A percentile compares a stretch with the other conserved stretches of the same genome.
These are phyloP conservation scores for Paralagenidium karlingii DNA, from an alignment of 352 stramenopile species.

Conservation along the genomic window DNA sequence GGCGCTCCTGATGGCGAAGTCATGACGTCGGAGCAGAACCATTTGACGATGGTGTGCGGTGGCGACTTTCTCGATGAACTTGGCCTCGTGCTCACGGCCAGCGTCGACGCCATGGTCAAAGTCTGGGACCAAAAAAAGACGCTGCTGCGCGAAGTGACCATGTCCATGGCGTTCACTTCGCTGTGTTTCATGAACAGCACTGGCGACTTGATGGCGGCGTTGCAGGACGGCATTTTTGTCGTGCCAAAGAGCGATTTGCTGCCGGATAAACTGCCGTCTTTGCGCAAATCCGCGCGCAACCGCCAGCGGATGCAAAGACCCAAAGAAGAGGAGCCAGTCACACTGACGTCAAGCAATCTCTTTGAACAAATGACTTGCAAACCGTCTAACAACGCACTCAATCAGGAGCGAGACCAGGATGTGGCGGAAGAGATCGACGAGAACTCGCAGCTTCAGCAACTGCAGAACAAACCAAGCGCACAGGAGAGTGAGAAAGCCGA, in stretches of 20 bases:
- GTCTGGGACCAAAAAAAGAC: slow-evolving; percentile 52
- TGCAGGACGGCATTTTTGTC: slow-evolving; percentile 39
- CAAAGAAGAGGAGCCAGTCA: not conserved
- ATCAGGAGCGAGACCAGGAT: slow-evolving; percentile 1
- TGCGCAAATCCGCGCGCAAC: not conserved
- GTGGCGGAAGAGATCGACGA: slow-evolving; percentile 1
- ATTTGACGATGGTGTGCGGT: slow-evolving; percentile 41
- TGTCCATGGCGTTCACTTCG: slow-evolving; percentile 41
- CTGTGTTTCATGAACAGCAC: slow-evolving; percentile 55
- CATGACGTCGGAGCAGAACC: slow-evolving; percentile 28
- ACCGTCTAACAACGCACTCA: slow-evolving; percentile 3
- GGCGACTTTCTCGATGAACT: slow-evolving; percentile 54
- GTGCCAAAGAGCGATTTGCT: slow-evolving; percentile 44
- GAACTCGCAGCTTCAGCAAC: slow-evolving; percentile 1
- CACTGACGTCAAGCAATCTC: not conserved
- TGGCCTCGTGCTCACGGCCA: slow-evolving; percentile 33
- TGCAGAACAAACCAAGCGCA: not conserved
- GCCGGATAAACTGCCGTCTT: slow-evolving; percentile 23
- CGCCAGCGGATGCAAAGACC: not conserved
- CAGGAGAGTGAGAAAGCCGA: too few relatives aligned
- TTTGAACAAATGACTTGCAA: not conserved
- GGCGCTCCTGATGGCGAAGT: slow-evolving; percentile 23
- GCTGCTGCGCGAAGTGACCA: slow-evolving; percentile 36
- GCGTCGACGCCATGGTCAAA: slow-evolving; percentile 59
- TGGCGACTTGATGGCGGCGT: slow-evolving; percentile 39